These are phyloP conservation scores for Sugiyamaella floridensis DNA, from an alignment of 805 yeast species.

Conservation along the genomic window DNA sequence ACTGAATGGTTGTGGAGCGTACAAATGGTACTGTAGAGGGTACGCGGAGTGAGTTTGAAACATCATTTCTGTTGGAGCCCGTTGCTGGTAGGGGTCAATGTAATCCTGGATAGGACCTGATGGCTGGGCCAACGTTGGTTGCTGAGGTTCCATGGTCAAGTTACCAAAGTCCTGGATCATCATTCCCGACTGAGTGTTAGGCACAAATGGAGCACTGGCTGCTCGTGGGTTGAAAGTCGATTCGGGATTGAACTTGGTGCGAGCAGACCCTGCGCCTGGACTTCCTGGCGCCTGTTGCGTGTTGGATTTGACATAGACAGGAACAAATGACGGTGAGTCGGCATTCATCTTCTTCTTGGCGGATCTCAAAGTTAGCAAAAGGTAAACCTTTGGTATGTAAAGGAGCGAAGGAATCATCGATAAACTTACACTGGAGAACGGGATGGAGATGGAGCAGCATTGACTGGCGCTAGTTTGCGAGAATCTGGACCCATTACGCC, in stretches of 20 bases:
- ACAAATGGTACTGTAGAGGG: constrained; percentile 69
- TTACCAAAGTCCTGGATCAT: constrained; percentile 4
- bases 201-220: neutral
- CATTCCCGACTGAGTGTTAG: neutral
- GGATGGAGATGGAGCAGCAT: neutral
- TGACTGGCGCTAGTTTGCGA: neutral
- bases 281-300: neutral
- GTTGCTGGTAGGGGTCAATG: neutral
- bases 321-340: constrained; percentile 51
- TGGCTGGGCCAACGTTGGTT: neutral
- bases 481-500: constrained; percentile 23
- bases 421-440: neutral
- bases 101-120: neutral
- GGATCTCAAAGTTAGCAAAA: neutral
- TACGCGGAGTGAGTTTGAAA: constrained; percentile 22
- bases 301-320: constrained; percentile 21
- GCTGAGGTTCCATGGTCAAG: constrained; percentile 4
- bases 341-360: constrained; percentile 44
- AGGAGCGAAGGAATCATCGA: neutral
- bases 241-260: constrained; percentile 13
- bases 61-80: constrained; percentile 9
- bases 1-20: constrained; percentile 78
- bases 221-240: constrained; percentile 13
- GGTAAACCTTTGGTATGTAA: neutral
- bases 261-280: neutral